Percentiles rank a stretch among this genome's conserved stretches.
These are phyloP conservation scores for Teunomyces tritomae DNA, from an alignment of 805 yeast species.

Conservation along the genomic window DNA sequence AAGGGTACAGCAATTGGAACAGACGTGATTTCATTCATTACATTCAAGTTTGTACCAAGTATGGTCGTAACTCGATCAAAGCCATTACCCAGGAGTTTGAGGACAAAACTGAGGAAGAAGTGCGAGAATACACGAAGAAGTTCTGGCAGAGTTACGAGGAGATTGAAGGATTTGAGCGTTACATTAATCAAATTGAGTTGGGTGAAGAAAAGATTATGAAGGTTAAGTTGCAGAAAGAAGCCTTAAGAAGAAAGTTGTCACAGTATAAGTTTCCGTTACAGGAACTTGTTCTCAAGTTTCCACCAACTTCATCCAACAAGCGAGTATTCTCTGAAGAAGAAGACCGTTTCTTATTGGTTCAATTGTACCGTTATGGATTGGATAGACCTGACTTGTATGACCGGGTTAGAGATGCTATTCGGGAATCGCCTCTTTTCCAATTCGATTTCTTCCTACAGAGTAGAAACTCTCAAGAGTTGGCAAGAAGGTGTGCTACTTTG, in stretches of 20 bases:
- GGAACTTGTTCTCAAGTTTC: constrained; percentile 68
- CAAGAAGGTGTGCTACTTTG: constrained; percentile 78
- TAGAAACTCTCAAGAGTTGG: constrained; percentile 71
- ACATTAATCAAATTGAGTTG: constrained; percentile 72
- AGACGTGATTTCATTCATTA: constrained; percentile 86
- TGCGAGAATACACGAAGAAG: constrained; percentile 67
- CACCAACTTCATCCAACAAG: constrained; percentile 66
- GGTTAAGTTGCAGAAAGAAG: constrained; percentile 68
- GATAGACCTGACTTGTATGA: constrained; percentile 81
- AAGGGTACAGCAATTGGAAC: constrained; percentile 82
- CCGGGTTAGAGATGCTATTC: constrained; percentile 67
- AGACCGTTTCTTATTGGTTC: constrained; percentile 81
- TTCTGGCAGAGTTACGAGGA: constrained; percentile 80
- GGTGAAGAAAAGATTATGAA: constrained; percentile 84
- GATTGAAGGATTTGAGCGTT: constrained; percentile 87
- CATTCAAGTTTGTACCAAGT: constrained; percentile 67
- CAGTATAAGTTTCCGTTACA: constrained; percentile 73
- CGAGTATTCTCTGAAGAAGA: constrained; percentile 79
- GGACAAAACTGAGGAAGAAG: constrained; percentile 77
- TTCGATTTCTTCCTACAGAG: constrained; percentile 86
- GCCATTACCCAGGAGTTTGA: constrained; percentile 78
- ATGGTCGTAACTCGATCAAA: constrained; percentile 73
- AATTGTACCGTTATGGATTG: constrained; percentile 75
- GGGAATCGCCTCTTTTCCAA: constrained; percentile 73
- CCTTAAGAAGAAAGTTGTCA: constrained; percentile 71